Conservation (phyloP, 2,329 filamentous ascomycete genomes). For the Dothistroma septosporum region DNA sequence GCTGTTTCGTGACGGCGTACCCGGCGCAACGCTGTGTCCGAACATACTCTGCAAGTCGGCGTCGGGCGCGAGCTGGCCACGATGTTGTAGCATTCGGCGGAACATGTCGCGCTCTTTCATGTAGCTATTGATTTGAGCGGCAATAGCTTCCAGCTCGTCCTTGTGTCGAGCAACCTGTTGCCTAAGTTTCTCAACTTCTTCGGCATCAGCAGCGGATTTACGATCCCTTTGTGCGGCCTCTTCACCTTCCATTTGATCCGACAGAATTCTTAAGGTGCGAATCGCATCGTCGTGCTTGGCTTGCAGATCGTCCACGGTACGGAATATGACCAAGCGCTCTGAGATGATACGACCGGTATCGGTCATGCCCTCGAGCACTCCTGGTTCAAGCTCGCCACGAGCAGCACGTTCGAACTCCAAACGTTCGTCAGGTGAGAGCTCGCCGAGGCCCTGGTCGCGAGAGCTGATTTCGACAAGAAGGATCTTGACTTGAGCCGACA, state of each 20-base stretch:
- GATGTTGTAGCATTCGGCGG: conserved; percentile 83
- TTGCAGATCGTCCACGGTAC: conserved; percentile 77
- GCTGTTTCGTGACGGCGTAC: conserved; percentile 42
- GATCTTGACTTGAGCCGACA: conserved; percentile 85
- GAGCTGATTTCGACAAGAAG: conserved; percentile 82
- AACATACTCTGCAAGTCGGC: conserved; percentile 65
- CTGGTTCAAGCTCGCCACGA: conserved; percentile 68
- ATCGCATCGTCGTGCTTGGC: conserved; percentile 82
- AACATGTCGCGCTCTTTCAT: conserved; percentile 97
- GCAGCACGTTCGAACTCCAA: conserved; percentile 73
- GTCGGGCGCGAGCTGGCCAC: conserved; percentile 56
- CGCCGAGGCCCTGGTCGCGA: conserved; percentile 71
- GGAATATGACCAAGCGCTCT: conserved; percentile 84
- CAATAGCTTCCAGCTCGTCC: conserved; percentile 79
- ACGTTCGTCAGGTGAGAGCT: conserved; percentile 67
- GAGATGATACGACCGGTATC: conserved; percentile 87
- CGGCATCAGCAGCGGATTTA: conserved; percentile 52
- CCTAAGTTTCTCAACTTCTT: conserved; percentile 67
- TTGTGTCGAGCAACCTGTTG: conserved; percentile 72
- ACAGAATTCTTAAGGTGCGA: conserved; percentile 76
- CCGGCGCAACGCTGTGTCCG: conserved; percentile 61
- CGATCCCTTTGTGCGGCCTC: conserved; percentile 64
- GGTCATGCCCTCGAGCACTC: conserved; percentile 67
- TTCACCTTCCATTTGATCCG: conserved; percentile 84
- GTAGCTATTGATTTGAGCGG: conserved; percentile 83